phyloP scores from a whole-genome alignment of 345 rosid genomes.

The Eucalyptus erythrocorys region DNA sequence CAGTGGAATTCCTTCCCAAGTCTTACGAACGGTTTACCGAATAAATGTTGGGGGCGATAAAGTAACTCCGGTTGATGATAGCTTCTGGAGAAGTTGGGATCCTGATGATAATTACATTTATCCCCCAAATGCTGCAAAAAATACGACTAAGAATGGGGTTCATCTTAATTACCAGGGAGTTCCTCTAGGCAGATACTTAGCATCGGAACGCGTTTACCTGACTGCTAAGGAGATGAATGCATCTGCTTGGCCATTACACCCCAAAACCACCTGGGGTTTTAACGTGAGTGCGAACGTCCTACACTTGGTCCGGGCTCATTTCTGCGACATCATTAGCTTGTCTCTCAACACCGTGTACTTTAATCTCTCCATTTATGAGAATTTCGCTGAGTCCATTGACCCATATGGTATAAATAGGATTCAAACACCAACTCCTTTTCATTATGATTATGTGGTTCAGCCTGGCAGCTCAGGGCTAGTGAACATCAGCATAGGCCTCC shows the following conservation, averaged over 20 bases:
- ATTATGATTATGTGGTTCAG: slow-evolving; percentile 17
- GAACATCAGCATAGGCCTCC: slow-evolving; percentile 14
- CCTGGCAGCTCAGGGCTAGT: slow-evolving; percentile 25
- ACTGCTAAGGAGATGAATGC: slow-evolving; percentile 15
- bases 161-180: background rate
- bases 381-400: background rate
- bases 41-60: slow-evolving; percentile 28
- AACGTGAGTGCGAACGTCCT: slow-evolving; percentile 13
- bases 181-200: background rate
- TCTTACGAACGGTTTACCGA: slow-evolving; percentile 16
- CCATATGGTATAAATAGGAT: background rate
- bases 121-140: accelerated
- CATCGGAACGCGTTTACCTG: slow-evolving; percentile 22
- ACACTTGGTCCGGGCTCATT: slow-evolving; percentile 44
- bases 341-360: background rate
- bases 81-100: slow-evolving; percentile 27
- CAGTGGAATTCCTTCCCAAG: background rate
- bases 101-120: slow-evolving; percentile 9
- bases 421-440: slow-evolving; percentile 8
- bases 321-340: slow-evolving; percentile 19
- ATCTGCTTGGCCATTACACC: background rate
- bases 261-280: slow-evolving; percentile 33
- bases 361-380: slow-evolving; percentile 14
- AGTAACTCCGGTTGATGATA: slow-evolving; percentile 14
- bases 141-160: accelerated